Conservation (phyloP, 2,329 filamentous ascomycete genomes). For the Penicillium capsulatum region DNA sequence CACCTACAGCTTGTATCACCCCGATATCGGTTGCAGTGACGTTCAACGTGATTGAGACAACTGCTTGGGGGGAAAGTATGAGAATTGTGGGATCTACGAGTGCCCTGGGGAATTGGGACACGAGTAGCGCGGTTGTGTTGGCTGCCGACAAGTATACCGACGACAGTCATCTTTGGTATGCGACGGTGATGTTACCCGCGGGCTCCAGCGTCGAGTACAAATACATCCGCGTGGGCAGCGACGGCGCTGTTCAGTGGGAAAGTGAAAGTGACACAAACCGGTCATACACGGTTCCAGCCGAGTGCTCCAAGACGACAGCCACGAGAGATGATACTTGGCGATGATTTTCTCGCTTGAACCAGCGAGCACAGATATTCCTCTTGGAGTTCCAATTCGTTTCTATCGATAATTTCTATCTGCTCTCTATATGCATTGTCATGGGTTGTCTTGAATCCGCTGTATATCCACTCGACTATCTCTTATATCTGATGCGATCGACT, state of each 20-base stretch:
- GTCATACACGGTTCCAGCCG: constrained; percentile 39
- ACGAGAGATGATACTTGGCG: constrained; percentile 40
- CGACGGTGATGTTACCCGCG: constrained; percentile 51
- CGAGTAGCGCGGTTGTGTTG: constrained; percentile 52
- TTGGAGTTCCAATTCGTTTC: no score
- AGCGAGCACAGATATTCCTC: no score
- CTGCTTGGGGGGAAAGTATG: constrained; percentile 60
- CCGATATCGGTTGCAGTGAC: constrained; percentile 55
- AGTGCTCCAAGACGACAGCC: constrained; percentile 30
- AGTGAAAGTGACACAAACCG: constrained; percentile 56
- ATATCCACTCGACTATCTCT: no score
- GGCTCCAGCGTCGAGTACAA: constrained; percentile 63
- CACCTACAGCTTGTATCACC: constrained; percentile 22
- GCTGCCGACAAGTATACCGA: constrained; percentile 58
- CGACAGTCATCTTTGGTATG: constrained; percentile 59
- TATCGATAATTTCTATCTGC: no score
- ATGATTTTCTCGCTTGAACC: no score
- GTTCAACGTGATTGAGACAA: constrained; percentile 58
- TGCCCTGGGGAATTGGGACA: constrained; percentile 61
- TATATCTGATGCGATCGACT: constrained; percentile 18
- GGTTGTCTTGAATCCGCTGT: no score
- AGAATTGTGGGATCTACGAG: constrained; percentile 59
- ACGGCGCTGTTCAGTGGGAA: constrained; percentile 59
- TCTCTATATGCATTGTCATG: no score
- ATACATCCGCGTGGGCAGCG: constrained; percentile 57